Evolutionary conservation across 345 rosid genomes (phyloP).

Genomic region (Salix arbutifolia): DNA sequence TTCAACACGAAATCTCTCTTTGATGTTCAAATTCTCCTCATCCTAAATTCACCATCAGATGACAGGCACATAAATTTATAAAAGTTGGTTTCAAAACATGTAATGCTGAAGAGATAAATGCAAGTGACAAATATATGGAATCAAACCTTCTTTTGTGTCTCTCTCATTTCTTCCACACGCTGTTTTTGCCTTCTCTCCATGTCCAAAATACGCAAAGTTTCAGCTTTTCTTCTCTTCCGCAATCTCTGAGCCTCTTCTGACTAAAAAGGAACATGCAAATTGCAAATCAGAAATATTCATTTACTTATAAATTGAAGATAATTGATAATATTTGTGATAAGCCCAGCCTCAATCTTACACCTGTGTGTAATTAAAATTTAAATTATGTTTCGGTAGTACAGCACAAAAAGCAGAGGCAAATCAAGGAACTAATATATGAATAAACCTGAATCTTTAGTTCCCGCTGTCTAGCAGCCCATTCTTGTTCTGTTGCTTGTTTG

Average conservation of each 20-base stretch:
- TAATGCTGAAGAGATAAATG: neutral
- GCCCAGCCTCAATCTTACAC: neutral
- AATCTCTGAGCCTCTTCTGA: conserved; percentile 74
- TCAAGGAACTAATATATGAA: neutral
- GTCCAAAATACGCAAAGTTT: conserved; percentile 52
- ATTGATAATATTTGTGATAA: neutral
- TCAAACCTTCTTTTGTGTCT: conserved; percentile 74
- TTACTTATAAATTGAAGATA: neutral
- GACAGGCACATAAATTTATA: neutral
- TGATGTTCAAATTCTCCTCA: conserved; percentile 68
- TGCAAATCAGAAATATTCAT: neutral
- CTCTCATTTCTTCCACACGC: conserved; percentile 84
- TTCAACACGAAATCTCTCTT: conserved; percentile 60
- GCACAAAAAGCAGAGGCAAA: neutral
- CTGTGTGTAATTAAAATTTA: neutral
- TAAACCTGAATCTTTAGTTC: conserved; percentile 72
- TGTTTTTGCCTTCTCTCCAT: conserved; percentile 83
- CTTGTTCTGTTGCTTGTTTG: conserved; percentile 76
- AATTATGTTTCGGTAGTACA: neutral
- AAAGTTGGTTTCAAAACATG: neutral
- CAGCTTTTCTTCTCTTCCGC: conserved; percentile 65
- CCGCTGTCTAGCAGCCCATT: conserved; percentile 74
- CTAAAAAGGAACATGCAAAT: conserved; percentile 29
- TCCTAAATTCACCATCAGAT: conserved; percentile 40
- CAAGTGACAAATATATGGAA: neutral